phyloP scores from a whole-genome alignment of 1,284 basidiomycete species.

The Athelia psychrophila region DNA sequence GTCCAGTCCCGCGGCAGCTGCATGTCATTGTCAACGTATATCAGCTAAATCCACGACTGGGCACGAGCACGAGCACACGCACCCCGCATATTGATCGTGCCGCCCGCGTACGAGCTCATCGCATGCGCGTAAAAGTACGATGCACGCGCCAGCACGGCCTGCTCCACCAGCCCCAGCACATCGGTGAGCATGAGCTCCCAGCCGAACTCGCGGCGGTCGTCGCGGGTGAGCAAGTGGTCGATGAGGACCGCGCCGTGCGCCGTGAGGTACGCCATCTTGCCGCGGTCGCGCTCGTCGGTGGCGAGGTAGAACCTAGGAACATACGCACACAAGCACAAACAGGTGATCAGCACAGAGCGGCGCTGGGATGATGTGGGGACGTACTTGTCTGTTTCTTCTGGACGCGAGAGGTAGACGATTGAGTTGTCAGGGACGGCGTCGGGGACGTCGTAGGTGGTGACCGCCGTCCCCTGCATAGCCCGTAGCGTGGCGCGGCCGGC shows the following conservation, averaged over 20 bases:
- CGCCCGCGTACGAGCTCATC: constrained; percentile 41
- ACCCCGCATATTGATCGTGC: constrained; percentile 38
- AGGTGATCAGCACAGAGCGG: background rate
- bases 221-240: constrained; percentile 36
- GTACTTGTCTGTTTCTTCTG: constrained; percentile 20
- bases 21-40: too few relatives aligned
- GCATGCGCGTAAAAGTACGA: constrained; percentile 44
- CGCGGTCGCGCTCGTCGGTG: constrained; percentile 40
- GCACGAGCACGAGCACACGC: constrained; percentile 9
- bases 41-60: too few relatives aligned
- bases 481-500: constrained; percentile 26
- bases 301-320: constrained; percentile 40
- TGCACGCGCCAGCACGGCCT: constrained; percentile 33
- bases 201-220: constrained; percentile 36
- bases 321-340: background rate
- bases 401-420: constrained; percentile 21
- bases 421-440: constrained; percentile 16
- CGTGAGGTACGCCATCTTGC: constrained; percentile 30
- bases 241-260: constrained; percentile 38
- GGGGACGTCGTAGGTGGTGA: constrained; percentile 24
- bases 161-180: constrained; percentile 42
- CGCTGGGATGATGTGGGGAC: constrained; percentile 3
- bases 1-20: constrained; percentile 26
- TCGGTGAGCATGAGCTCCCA: constrained; percentile 44
- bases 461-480: constrained; percentile 15